phyloP scores from a whole-genome alignment of 345 rosid species.

The Hypericum androsaemum region DNA sequence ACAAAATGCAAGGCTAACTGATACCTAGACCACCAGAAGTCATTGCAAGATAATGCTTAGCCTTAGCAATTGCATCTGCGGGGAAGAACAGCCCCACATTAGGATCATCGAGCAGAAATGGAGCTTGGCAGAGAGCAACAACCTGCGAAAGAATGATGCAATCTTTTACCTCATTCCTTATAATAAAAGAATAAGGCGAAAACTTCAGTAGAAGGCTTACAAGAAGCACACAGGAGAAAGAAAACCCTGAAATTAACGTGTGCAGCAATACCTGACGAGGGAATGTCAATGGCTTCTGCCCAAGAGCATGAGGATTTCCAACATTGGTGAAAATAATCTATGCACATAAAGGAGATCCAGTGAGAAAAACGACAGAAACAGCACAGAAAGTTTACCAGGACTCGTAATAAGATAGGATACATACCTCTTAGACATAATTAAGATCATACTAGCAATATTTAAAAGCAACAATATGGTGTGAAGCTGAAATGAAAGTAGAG shows the following conservation, averaged over 20 bases:
- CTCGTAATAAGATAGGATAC: not conserved
- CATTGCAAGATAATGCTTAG: slow-evolving; percentile 80
- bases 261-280: slow-evolving; percentile 71
- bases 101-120: slow-evolving; percentile 90
- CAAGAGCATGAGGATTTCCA: slow-evolving; percentile 97
- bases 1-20: not conserved
- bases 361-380: slow-evolving; percentile 7
- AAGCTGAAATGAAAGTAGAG: too few relatives aligned
- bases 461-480: too few relatives aligned
- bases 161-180: slow-evolving; percentile 16
- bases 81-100: slow-evolving; percentile 87
- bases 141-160: slow-evolving; percentile 41
- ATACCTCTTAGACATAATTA: not conserved
- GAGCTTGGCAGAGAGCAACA: slow-evolving; percentile 97
- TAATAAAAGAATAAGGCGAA: slow-evolving; percentile 4
- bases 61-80: slow-evolving; percentile 91
- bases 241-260: slow-evolving; percentile 1
- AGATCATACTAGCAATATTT: too few relatives aligned
- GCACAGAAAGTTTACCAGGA: not conserved
- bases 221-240: slow-evolving; percentile 1
- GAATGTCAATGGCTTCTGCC: slow-evolving; percentile 90
- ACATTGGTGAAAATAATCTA: slow-evolving; percentile 98
- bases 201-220: not conserved
- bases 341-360: slow-evolving; percentile 11
- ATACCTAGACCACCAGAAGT: slow-evolving; percentile 93